phyloP scores from a whole-genome alignment of 1,284 basidiomycete genomes.

The Marasmius oreades region DNA sequence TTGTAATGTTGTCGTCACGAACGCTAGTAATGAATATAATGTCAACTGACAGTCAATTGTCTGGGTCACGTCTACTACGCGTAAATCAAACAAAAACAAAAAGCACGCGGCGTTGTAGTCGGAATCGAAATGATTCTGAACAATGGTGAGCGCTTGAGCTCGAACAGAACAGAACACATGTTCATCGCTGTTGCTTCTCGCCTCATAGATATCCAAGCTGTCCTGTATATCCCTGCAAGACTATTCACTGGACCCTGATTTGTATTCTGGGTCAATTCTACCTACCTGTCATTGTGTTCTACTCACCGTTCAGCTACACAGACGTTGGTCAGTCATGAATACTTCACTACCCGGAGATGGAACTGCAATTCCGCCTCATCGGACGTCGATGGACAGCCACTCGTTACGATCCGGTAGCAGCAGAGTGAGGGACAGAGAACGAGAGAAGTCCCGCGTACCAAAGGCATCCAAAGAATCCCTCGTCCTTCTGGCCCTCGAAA shows the following conservation, averaged over 20 bases:
- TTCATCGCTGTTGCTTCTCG: not conserved
- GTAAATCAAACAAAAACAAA: not conserved
- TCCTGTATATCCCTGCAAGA: not conserved
- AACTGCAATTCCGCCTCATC: constrained; percentile 1
- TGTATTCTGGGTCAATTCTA: not conserved
- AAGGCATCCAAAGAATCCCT: constrained; percentile 7
- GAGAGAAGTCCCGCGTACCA: not conserved
- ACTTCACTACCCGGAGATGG: not conserved
- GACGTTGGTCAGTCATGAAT: not conserved
- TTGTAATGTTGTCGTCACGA: not conserved
- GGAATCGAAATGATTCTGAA: not conserved
- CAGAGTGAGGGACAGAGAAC: constrained; percentile 5
- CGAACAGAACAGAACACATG: not conserved
- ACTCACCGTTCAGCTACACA: not conserved
- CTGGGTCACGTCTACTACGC: not conserved
- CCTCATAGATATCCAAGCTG: not conserved
- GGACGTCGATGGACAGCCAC: constrained; percentile 7
- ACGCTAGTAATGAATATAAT: not conserved
- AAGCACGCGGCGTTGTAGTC: not conserved
- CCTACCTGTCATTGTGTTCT: not conserved
- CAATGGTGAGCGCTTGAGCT: too few species aligned
- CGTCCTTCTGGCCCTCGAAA: constrained; percentile 10
- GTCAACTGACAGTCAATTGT: too few species aligned
- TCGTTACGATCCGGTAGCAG: constrained; percentile 2
- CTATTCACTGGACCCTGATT: not conserved